A percentile compares a stretch with the other conserved stretches of the same genome.
These are phyloP conservation scores for Emergomyces africanus DNA, from an alignment of 2,329 filamentous ascomycete species.

Conservation along the genomic window DNA sequence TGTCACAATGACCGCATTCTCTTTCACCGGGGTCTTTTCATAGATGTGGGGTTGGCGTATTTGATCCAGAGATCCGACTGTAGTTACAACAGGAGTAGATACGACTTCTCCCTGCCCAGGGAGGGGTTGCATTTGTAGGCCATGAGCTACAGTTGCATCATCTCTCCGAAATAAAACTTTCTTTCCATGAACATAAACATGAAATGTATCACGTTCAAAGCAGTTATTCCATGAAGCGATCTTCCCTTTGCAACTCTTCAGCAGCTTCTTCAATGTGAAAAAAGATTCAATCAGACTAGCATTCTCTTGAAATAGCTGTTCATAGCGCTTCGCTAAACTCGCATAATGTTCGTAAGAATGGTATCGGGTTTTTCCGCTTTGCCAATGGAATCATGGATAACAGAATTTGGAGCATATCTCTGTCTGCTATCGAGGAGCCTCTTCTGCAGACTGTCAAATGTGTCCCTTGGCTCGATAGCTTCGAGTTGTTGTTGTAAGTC, in stretches of 20 bases:
- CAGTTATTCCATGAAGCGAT: constrained; percentile 18
- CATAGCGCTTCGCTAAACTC: constrained; percentile 19
- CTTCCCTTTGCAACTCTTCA: constrained; percentile 24
- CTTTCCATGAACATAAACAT: constrained; percentile 16
- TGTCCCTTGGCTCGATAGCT: background rate
- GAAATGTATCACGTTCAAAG: constrained; percentile 20
- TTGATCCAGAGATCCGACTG: background rate
- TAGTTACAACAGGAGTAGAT: background rate
- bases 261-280: constrained; percentile 17
- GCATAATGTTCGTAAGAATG: constrained; percentile 11
- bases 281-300: constrained; percentile 17
- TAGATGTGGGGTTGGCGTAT: background rate
- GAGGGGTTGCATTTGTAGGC: background rate
- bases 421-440: background rate
- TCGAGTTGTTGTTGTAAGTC: background rate
- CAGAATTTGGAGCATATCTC: background rate
- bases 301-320: constrained; percentile 20
- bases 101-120: background rate
- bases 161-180: constrained; percentile 19
- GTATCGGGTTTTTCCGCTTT: background rate
- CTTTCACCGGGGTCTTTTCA: background rate
- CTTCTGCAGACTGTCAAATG: background rate
- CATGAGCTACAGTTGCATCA: background rate
- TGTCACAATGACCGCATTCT: background rate
- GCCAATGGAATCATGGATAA: constrained; percentile 1